phyloP scores from a whole-genome alignment of 1,284 basidiomycete species.

The Stereum hirsutum region DNA sequence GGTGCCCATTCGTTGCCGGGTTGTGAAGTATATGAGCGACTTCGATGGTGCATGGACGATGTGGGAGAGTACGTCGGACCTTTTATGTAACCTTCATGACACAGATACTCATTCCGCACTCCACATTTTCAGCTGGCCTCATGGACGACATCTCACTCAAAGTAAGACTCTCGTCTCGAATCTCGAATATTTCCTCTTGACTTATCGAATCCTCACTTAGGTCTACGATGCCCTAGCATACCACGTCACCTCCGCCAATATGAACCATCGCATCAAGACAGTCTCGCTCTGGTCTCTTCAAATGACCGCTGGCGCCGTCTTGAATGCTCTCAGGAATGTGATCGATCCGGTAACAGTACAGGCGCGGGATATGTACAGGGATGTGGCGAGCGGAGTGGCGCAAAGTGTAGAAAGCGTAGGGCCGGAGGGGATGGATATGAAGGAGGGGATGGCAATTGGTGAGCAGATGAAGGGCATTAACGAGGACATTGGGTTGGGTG shows the following conservation, averaged over 20 bases:
- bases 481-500: too few relatives aligned
- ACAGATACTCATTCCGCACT: neutral
- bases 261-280: conserved; percentile 79
- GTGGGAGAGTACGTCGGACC: conserved; percentile 69
- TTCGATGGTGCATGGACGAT: conserved; percentile 92
- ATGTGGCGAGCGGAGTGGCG: conserved; percentile 2
- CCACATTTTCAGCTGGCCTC: conserved; percentile 51
- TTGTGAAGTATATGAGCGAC: conserved; percentile 70
- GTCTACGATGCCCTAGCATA: conserved; percentile 82
- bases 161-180: conserved; percentile 23
- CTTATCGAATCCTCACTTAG: neutral
- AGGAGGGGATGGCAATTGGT: too few relatives aligned
- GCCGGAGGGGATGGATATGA: too few relatives aligned
- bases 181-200: neutral
- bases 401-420: too few relatives aligned
- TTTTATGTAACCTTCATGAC: neutral
- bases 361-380: conserved; percentile 30
- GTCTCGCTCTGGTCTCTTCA: conserved; percentile 81
- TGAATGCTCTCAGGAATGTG: conserved; percentile 48
- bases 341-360: conserved; percentile 46
- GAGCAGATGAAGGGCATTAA: too few relatives aligned
- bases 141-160: conserved; percentile 77
- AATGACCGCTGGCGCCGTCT: conserved; percentile 58
- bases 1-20: conserved; percentile 84
- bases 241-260: conserved; percentile 82